Percentiles rank a stretch among this genome's conserved stretches.
Conservation (phyloP, 2,329 filamentous ascomycete species). For the Aureobasidium melanogenum region DNA sequence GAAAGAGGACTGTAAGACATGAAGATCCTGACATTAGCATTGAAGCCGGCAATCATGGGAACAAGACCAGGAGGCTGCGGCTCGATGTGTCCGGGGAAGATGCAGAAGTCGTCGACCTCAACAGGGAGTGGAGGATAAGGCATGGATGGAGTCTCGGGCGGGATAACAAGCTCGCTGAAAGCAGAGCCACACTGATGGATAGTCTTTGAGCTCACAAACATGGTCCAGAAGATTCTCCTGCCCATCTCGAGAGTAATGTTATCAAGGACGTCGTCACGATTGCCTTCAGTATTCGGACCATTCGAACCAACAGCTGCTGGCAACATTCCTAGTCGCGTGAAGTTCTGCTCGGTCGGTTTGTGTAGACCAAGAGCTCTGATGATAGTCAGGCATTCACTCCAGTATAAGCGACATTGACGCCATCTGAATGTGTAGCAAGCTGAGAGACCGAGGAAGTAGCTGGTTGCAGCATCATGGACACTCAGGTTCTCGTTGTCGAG, state of each 20-base stretch:
- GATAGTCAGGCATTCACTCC: constrained; percentile 63
- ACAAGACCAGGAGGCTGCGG: constrained; percentile 59
- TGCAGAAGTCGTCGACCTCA: constrained; percentile 77
- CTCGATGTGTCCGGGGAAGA: constrained; percentile 61
- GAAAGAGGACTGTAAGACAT: constrained; percentile 70
- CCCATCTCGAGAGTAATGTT: constrained; percentile 46
- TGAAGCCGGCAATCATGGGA: constrained; percentile 71
- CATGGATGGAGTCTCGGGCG: constrained; percentile 64
- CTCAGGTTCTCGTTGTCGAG: constrained; percentile 46
- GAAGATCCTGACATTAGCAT: constrained; percentile 68
- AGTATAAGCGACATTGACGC: constrained; percentile 59
- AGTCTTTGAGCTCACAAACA: constrained; percentile 62
- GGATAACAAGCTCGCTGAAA: constrained; percentile 63
- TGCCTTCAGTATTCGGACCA: constrained; percentile 28
- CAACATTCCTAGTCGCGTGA: constrained; percentile 29
- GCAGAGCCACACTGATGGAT: constrained; percentile 68
- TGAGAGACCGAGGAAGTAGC: constrained; percentile 63
- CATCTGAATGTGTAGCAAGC: constrained; percentile 60
- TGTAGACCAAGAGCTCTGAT: constrained; percentile 59
- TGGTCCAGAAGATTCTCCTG: constrained; percentile 67
- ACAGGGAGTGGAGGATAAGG: constrained; percentile 71
- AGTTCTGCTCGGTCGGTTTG: constrained; percentile 41
- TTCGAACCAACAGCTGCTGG: constrained; percentile 28
- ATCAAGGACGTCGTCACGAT: constrained; percentile 31
- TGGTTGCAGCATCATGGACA: constrained; percentile 59